Evolutionary conservation across 768 basidiomycete genomes (phyloP), one percentile per base, ranked within the genome.

Genomic region (Coprinopsis sp.): DNA sequence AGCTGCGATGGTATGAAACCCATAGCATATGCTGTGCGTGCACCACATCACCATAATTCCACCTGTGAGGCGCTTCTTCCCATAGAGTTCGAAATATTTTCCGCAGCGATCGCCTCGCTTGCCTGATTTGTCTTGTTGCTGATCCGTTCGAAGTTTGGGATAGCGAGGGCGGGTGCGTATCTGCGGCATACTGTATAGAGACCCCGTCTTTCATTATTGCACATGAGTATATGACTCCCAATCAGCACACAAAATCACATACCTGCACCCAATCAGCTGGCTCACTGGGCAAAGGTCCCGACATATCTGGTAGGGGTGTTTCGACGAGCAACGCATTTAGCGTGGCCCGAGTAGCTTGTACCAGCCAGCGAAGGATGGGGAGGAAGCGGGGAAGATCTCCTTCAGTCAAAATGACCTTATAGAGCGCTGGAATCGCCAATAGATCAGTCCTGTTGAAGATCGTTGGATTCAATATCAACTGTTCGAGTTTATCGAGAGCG

Each of bases 1-100:
- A 7, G 50, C 36, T 0, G 66, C 69, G 19, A 69, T 71, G 47
- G 58, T 61, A 22, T 67, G 62, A 42, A 67, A 68, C 1, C 67
- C 62, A 50, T 65, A 65, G 34, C 58, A 55, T 2, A 65, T 55
- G 40, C 56, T 59, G 47, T 67, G 64, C 1, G 63, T 62, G 36
- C 64, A 67, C 64, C 64, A 68, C 4, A 49, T 49, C 6, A 54
- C 57, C 59, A 63, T 62, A 3, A 65, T 58, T 3, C 65, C 63
- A 6, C 65, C 64, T 0, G 60, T 66, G 1, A 64, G 52, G 0
- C 34, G 19, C 6, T 7, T 11, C 16, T 60, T 63, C 1, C 63
- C 52, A 0, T 51, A 43, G 22, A 4, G 4, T 3, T 33, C 4
- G 18, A 11, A 46, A 34, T 36, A 46, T 16, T 46, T 46, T 19